Evolutionary conservation across 352 stramenopile species (phyloP), one percentile per base, ranked within the genome.

Genomic region (Phytophthora palmivora): DNA sequence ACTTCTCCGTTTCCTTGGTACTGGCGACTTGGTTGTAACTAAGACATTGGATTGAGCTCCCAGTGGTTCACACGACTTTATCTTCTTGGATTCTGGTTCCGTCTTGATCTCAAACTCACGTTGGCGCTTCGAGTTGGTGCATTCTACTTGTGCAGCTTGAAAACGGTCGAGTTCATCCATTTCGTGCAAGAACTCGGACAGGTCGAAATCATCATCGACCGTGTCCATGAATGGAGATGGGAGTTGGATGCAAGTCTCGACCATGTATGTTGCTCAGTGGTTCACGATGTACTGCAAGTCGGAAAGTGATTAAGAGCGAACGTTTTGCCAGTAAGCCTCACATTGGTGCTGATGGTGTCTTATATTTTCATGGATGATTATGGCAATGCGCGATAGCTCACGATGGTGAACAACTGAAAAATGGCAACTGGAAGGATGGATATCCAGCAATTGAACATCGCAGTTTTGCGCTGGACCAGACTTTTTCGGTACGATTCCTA

Each of bases 91-190:
- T 9, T 28, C 33, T 30, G 43, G 43, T 33, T 58, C 34, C n/a
- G 16, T 22, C 2, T 52, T 18, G 11, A 36, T 12, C 16, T 28
- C 19, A 9, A 24, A 2, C 6, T 37, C 37, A 30, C 21, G 41
- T n/a, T 30, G 10, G 1, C 32, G 48, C 28, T 66, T 66, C 5
- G 33, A 9, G 3, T 37, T 21, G 11, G 16, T 8, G 8, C 5
- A 30, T 28, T 46, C 34, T 33, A 34, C 5, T 15, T 15, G 28
- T 6, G 33, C 10, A 32, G 15, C 19, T 61, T 71, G 47, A 7
- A 58, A 30, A 11, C 19, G 55, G 7, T 72, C 50, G 7, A 68
- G 57, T 46, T 57, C 57, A 21, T 72, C 50, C 63, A 72, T 63
- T 37, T 72, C 63, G 11, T 49, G 28, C 16, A 72, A 34, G 36